Base-by-base conservation (phyloP, 495 filamentous ascomycete genomes). In the Trypethelium eluteriae region DNA sequence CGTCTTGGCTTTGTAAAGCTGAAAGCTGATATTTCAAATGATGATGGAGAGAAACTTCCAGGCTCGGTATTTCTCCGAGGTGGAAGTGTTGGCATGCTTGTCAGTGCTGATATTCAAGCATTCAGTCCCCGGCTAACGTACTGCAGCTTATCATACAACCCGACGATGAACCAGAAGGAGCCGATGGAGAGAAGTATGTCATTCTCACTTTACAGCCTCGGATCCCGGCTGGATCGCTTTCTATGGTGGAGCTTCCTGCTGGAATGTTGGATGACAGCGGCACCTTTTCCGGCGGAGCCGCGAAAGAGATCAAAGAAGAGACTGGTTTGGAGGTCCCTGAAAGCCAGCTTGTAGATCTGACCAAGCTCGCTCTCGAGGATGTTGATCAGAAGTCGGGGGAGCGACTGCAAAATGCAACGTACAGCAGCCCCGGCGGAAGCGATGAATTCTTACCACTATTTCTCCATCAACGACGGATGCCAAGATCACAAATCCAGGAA, bases 401-500 rank as follows among this genome's bases (percentile, higher is more conserved):
- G 68, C 71, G 73, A 3, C 70, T 93, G 18, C 84, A 89, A 39
- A 75, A 76, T 59, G 89, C 80, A 0, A 80, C 93, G 70, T 96
- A 88, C 74, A 89, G 90, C 0, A 90, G 86, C 47, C 81, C 90
- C 2, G 92, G 92, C 0, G 92, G 85, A 0, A 91, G 89, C 70
- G 92, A 96, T 76, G 92, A 96, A 75, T 90, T 87, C 71, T 87
- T 96, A 44, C 87, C 86, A 5, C 78, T 96, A 39, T 93, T 91
- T 72, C 75, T 91, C 66, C 86, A 87, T 75, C 84, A 92, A 77
- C 86, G 88, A 70, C 74, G 84, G 38, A 82, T 96, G 65, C 81
- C 84, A 14, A 80, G 85, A 62, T 77, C 75, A 34, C 81, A 85
- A 70, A 81, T 96, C 69, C 78, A 85, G 64, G 83, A 85, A 46